phyloP scores from a whole-genome alignment of 495 filamentous ascomycete species.

The Aspergillus bridgeri region DNA sequence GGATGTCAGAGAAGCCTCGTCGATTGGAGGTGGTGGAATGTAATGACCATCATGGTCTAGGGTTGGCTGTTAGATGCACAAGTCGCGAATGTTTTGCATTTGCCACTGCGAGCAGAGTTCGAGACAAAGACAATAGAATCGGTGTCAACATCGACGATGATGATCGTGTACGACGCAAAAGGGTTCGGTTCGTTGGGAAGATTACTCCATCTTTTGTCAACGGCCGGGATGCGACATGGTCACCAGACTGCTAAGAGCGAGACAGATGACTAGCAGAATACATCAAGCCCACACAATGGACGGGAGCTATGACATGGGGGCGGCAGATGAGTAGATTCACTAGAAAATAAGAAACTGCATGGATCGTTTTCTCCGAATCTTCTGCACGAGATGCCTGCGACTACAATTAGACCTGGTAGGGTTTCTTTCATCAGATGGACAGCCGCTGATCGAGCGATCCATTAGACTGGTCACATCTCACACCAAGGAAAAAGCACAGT shows the following conservation, averaged over 20 bases:
- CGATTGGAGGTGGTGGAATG: background rate
- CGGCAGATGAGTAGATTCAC: background rate
- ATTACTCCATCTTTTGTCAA: background rate
- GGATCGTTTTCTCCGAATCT: background rate
- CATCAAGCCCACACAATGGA: background rate
- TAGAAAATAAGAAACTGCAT: background rate
- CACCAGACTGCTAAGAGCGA: constrained; percentile 2
- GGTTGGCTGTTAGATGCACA: background rate
- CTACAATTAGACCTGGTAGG: background rate
- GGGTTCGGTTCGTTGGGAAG: background rate
- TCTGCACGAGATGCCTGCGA: background rate
- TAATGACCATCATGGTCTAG: background rate
- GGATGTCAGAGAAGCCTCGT: too few species aligned
- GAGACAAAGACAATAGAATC: background rate
- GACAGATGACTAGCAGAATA: constrained; percentile 1
- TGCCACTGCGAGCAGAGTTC: background rate
- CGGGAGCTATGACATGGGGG: background rate
- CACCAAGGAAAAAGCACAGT: background rate
- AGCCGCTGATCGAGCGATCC: background rate
- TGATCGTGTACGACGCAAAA: background rate
- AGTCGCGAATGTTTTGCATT: background rate
- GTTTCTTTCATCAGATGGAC: too few species aligned
- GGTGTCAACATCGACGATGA: background rate
- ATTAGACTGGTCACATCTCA: background rate
- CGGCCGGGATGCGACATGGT: constrained; percentile 5